A percentile compares a stretch with the other conserved stretches of the same genome.
These are phyloP conservation scores for Neurospora terricola DNA, from an alignment of 495 filamentous ascomycete genomes.

Conservation along the genomic window DNA sequence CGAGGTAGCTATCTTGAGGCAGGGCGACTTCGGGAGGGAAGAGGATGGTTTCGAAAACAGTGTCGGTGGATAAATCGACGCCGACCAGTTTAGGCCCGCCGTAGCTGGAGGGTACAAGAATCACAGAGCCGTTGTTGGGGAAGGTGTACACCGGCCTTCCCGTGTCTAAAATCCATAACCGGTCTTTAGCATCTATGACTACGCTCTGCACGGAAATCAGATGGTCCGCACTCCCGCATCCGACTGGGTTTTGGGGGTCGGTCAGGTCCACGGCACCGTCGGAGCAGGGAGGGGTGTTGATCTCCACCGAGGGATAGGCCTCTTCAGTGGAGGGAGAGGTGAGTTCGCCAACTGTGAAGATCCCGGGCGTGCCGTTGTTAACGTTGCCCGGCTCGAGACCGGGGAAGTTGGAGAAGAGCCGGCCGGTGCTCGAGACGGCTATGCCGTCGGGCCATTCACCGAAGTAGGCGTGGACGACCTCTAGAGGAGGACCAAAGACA, in stretches of 20 bases:
- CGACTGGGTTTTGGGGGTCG: neutral
- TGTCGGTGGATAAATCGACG: neutral
- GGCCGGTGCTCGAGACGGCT: neutral
- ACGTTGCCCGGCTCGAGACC: neutral
- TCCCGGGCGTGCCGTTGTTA: neutral
- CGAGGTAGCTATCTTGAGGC: neutral
- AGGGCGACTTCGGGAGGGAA: neutral
- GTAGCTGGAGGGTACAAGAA: neutral
- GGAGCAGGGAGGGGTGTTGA: neutral
- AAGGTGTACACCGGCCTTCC: neutral
- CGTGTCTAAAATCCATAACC: neutral
- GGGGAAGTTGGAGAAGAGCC: neutral
- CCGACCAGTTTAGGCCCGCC: neutral
- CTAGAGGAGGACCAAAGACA: neutral
- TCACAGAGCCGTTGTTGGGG: neutral
- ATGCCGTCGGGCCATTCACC: neutral
- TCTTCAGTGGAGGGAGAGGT: neutral
- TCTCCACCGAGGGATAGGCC: neutral
- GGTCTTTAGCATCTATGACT: fast-evolving
- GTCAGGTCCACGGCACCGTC: neutral
- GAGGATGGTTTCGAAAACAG: neutral
- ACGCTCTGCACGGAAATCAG: neutral
- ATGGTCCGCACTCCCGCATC: neutral
- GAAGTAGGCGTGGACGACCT: neutral
- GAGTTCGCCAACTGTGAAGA: neutral